phyloP scores from a whole-genome alignment of 1,139 yeast genomes.

The Pichia cactophila region DNA sequence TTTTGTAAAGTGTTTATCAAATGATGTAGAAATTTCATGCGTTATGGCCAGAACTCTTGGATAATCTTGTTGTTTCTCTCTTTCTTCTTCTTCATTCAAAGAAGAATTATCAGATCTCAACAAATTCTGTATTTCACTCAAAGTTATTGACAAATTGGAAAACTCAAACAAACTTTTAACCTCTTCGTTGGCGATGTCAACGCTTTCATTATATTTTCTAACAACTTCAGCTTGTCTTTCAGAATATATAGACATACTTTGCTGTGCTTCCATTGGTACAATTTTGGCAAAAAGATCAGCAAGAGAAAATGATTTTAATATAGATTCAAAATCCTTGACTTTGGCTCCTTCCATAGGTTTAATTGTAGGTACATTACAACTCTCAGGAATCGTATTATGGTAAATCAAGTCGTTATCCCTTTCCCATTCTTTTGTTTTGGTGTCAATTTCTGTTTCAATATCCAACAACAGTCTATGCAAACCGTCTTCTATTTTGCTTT shows the following conservation, averaged over 20 bases:
- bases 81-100: slow-evolving; percentile 19
- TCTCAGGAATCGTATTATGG: slow-evolving; percentile 65
- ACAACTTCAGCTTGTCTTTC: slow-evolving; percentile 80
- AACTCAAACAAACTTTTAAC: slow-evolving; percentile 71
- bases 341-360: slow-evolving; percentile 75
- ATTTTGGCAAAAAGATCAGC: slow-evolving; percentile 65
- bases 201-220: slow-evolving; percentile 66
- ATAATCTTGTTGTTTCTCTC: slow-evolving; percentile 20
- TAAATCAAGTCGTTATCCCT: slow-evolving; percentile 89
- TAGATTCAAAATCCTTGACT: slow-evolving; percentile 52
- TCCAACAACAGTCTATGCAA: slow-evolving; percentile 3
- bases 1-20: slow-evolving; percentile 10
- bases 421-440: slow-evolving; percentile 41
- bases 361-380: slow-evolving; percentile 48
- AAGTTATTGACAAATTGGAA: slow-evolving; percentile 63
- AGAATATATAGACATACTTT: slow-evolving; percentile 76
- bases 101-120: slow-evolving; percentile 15
- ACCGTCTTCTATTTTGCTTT: slow-evolving; percentile 1
- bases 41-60: slow-evolving; percentile 25
- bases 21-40: slow-evolving; percentile 17
- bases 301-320: slow-evolving; percentile 38
- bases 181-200: slow-evolving; percentile 76
- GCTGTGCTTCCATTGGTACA: slow-evolving; percentile 82
- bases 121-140: slow-evolving; percentile 46
- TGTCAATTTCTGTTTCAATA: slow-evolving; percentile 2